Base-by-base conservation (phyloP, 176 grass and related monocot species). In the Lolium perenne region DNA sequence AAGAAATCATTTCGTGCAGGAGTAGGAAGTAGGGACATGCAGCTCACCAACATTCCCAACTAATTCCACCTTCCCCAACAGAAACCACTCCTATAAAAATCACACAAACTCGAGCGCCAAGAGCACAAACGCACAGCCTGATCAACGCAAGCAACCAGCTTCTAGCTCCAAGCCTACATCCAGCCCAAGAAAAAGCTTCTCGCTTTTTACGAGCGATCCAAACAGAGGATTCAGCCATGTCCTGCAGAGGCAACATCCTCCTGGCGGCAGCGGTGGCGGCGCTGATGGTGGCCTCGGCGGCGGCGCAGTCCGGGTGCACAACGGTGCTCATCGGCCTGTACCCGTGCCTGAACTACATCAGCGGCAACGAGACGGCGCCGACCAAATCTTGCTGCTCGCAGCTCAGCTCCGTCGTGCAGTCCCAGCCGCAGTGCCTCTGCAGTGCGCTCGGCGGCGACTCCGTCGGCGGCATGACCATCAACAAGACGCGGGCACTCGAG, bases 311-410 rank as follows among this genome's bases (percentile, higher is more conserved):
- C 45, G 85, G 87, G 38, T 98, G 96, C 83, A 86, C 91, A 35
- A 22, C 86, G 0, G 87, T 84, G 58, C 81, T 98, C 5, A 13
- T 98, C 70, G 76, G 90, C 86, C 78, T 98, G 78, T 93, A 91
- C 45, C 93, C 96, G 85, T 98, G 96, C 93, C 70, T 98, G n/a
- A 91, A 92, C 88, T 98, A 95, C 91, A 98, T 95, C 74, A 91
- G 83, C 58, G 96, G 93, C 67, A 95, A 88, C 38, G 91, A 78
- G 63, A 79, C 90, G 12, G 14, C 64, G 20, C 93, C 96, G 16
- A 83, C 90, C 6, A 12, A 70, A 0, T 91, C 86, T 0, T 98
- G 96, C 84, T 98, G 96, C 88, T 77, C 93, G 6, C 89, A 94
- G 86, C 91, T 98, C 13, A 26, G 25, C 25, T 76, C 56, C 64